Base-by-base conservation (phyloP, 441 rosid species). In the Adansonia madagascariensis region DNA sequence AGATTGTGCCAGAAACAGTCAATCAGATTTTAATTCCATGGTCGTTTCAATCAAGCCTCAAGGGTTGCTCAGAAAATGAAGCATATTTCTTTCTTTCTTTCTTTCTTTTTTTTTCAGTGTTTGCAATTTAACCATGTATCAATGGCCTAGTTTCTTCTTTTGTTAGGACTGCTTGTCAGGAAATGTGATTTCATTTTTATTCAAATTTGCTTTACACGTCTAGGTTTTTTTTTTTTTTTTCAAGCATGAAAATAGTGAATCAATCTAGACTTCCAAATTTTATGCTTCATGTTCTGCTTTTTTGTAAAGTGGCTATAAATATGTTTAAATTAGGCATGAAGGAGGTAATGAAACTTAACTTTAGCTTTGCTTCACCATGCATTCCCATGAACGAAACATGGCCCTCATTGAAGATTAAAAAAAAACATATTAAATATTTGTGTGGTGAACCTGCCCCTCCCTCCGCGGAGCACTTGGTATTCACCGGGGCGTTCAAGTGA, bases 61-160 rank as follows among this genome's bases (percentile, higher is more conserved):
- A 44, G n/a, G 71, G 31, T 0, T 31, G 39, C 71, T 20, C 55
- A 67, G 7, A 44, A 18, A 44, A 66, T 44, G 22, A 11, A 67
- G 55, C 8, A 66, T 1, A 9, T 3, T 35, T 35, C 41, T 35
- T 35, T 35, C 6, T 43, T 46, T 9, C 12, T 0, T 3, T 15
- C 3, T 35, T 63, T 17, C 2, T 35, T 63, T 35, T 15, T 1
- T n/a, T 44, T 10, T 24, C 24, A 43, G 10, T 8, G 70, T n/a
- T 39, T n/a, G 12, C 49, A 64, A 64, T 64, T 41, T 41, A 35
- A n/a, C 47, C 47, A 35, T 39, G 71, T 66, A 66, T 43, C 68
- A 65, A 43, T 65, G 71, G 52, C 52, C 52, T 39, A 43, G 11
- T 64, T 64, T 64, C 47, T 39, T 66, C 35, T 4, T 44, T 66